A percentile compares a stretch with the other conserved stretches of the same genome.
Evolutionary conservation across 1,139 yeast species (phyloP).

Genomic region (Yamadazyma triangularis): DNA sequence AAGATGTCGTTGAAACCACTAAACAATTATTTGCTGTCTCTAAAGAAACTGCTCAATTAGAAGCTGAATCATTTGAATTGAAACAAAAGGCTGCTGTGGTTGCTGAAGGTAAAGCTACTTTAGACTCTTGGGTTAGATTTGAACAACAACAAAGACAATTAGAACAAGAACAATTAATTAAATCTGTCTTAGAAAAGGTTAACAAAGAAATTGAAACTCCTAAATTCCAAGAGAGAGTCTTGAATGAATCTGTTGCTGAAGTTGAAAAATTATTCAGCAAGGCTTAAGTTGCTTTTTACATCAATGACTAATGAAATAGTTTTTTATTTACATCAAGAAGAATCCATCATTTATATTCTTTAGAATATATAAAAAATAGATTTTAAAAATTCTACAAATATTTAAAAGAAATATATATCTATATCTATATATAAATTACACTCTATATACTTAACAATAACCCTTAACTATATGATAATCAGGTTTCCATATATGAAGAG

Average conservation of each 20-base stretch:
- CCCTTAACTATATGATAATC: constrained; percentile 21
- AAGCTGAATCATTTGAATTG: constrained; percentile 88
- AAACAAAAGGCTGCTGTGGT: constrained; percentile 89
- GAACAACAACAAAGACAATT: constrained; percentile 95
- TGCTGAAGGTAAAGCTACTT: constrained; percentile 85
- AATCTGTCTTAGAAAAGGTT: constrained; percentile 83
- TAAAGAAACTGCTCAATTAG: constrained; percentile 90
- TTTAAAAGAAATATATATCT: too few relatives aligned
- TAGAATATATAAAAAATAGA: too few relatives aligned
- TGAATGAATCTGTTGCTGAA: constrained; percentile 87
- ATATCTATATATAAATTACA: too few relatives aligned
- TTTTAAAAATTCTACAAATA: too few relatives aligned
- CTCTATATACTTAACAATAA: constrained; percentile 7
- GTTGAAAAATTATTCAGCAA: constrained; percentile 77
- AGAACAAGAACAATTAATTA: constrained; percentile 90
- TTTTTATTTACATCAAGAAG: constrained; percentile 1
- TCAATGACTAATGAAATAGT: constrained; percentile 1
- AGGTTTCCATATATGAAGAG: constrained; percentile 83
- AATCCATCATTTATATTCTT: constrained; percentile 2
- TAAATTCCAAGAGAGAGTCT: constrained; percentile 89
- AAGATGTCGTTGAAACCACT: constrained; percentile 90
- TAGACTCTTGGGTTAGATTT: constrained; percentile 99
- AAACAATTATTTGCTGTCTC: constrained; percentile 88
- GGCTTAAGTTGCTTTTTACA: constrained; percentile 14
- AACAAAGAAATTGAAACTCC: constrained; percentile 80